Percentiles rank a stretch among this genome's conserved stretches.
These are phyloP conservation scores for Canavalia gladiata DNA, from an alignment of 306 rosid species.

Conservation along the genomic window DNA sequence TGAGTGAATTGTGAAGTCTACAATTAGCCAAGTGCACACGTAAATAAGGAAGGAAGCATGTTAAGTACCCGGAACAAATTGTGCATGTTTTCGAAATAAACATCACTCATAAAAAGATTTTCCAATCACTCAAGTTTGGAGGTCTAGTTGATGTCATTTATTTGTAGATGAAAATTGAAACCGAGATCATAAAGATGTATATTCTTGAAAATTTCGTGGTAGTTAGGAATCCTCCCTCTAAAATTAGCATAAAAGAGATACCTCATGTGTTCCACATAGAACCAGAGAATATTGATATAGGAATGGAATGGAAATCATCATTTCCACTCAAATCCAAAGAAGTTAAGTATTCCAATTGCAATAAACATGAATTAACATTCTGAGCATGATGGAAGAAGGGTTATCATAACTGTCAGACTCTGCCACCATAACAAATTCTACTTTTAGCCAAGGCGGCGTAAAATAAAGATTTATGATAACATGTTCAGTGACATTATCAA, in stretches of 20 bases:
- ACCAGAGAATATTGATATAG: background rate
- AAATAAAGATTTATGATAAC: background rate
- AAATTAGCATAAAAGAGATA: background rate
- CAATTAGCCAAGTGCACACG: background rate
- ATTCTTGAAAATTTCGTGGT: conserved; percentile 3
- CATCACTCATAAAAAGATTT: conserved; percentile 5
- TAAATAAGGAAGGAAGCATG: conserved; percentile 29
- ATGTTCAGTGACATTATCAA: conserved; percentile 31
- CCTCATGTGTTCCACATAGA: background rate
- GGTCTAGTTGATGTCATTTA: conserved; percentile 20
- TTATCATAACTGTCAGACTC: background rate
- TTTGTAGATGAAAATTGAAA: background rate
- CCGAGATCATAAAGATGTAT: conserved; percentile 10
- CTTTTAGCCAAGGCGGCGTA: too few species aligned
- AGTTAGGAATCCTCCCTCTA: background rate
- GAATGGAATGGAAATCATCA: background rate
- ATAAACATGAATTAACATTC: background rate
- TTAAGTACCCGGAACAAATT: conserved; percentile 21
- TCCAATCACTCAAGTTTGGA: conserved; percentile 19
- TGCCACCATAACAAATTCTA: too few species aligned
- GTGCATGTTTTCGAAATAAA: background rate
- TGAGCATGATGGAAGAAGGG: background rate
- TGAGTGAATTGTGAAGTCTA: background rate
- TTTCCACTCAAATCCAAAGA: conserved; percentile 29
- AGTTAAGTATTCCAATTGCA: conserved; percentile 12